phyloP scores from a whole-genome alignment of 441 rosid species.

The Aleurites moluccanus region DNA sequence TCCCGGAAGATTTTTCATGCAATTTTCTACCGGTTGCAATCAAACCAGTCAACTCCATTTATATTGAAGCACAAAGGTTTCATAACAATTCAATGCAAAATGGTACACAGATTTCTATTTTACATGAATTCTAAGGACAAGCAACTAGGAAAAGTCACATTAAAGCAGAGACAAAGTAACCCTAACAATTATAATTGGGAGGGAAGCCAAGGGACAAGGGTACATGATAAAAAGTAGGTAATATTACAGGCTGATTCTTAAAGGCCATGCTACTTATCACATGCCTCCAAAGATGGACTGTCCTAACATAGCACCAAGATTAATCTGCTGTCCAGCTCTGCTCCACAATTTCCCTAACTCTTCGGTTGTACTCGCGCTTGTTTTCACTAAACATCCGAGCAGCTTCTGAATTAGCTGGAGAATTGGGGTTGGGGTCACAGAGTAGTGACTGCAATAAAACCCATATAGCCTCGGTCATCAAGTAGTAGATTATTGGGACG shows the following conservation, averaged over 20 bases:
- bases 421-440: conserved; percentile 64
- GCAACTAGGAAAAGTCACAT: conserved; percentile 8
- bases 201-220: not conserved
- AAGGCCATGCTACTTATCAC: not conserved
- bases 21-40: not conserved
- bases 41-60: conserved; percentile 6
- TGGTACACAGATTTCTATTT: conserved; percentile 20
- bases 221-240: conserved; percentile 17
- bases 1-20: not conserved
- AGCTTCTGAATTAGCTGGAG: conserved; percentile 63
- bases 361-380: conserved; percentile 57
- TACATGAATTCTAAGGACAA: conserved; percentile 22
- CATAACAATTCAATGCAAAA: conserved; percentile 19
- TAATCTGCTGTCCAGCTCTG: conserved; percentile 67
- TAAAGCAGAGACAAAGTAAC: conserved; percentile 17
- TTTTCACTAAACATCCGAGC: conserved; percentile 60
- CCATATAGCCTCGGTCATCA: not conserved
- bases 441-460: conserved; percentile 44
- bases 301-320: not conserved
- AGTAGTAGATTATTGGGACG: not conserved
- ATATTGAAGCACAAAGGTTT: conserved; percentile 14
- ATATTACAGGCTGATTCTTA: conserved; percentile 1
- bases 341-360: conserved; percentile 60
- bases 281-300: conserved; percentile 12
- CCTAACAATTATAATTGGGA: conserved; percentile 14